Conservation (phyloP, 768 basidiomycete species). For the Daedalea quercina region DNA sequence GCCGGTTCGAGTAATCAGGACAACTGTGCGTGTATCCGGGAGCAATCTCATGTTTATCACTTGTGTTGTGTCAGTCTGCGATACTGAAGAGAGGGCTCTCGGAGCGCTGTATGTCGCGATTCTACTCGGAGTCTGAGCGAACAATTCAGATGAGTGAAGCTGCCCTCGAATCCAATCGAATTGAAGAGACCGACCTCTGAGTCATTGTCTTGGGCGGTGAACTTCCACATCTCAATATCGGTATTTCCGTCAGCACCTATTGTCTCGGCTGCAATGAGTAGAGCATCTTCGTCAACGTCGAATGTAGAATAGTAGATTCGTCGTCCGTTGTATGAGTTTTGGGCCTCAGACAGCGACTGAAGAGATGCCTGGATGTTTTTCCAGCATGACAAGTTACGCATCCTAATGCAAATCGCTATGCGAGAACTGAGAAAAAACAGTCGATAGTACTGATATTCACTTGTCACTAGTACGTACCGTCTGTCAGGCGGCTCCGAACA, state of each 20-base stretch:
- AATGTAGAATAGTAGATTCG: conserved; percentile 29
- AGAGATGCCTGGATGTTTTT: background rate
- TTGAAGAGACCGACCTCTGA: conserved; percentile 3
- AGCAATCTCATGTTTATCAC: conserved; percentile 66
- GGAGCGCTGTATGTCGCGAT: conserved; percentile 12
- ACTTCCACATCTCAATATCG: conserved; percentile 53
- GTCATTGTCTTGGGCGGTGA: conserved; percentile 6
- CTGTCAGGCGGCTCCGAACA: no score
- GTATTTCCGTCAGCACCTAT: conserved; percentile 40
- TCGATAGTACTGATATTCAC: no score
- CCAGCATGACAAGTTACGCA: conserved; percentile 11
- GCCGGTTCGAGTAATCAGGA: conserved; percentile 64
- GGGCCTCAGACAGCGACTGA: conserved; percentile 1
- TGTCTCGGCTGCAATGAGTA: conserved; percentile 54
- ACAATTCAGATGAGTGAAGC: background rate
- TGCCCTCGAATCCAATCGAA: background rate
- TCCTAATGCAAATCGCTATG: no score
- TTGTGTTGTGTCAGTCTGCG: background rate
- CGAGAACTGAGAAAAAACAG: no score
- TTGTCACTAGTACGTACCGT: no score
- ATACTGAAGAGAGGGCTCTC: conserved; percentile 3
- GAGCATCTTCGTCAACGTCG: conserved; percentile 56
- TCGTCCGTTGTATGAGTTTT: background rate
- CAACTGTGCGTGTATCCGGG: conserved; percentile 63
- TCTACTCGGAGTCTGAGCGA: conserved; percentile 6